These are phyloP conservation scores for Linderina pennispora DNA, from an alignment of 192 early-diverging fungal species.

Conservation along the genomic window DNA sequence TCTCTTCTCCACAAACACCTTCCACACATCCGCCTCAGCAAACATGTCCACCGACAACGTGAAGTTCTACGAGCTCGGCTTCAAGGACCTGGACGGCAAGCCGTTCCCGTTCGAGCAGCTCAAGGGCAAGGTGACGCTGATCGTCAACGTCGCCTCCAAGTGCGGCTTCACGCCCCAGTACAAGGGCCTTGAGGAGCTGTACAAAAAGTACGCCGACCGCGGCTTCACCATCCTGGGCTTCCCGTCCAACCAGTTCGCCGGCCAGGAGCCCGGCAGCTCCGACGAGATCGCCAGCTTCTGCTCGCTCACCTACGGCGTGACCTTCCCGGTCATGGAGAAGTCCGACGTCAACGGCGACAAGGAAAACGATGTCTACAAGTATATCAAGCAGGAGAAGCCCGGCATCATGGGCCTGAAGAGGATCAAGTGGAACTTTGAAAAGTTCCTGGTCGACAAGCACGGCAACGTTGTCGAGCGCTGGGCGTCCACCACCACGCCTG, in stretches of 20 bases:
- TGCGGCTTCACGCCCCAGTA: constrained; percentile 87
- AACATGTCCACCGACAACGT: constrained; percentile 25
- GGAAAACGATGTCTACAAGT: constrained; percentile 58
- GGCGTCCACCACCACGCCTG: constrained; percentile 57
- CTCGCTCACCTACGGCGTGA: constrained; percentile 65
- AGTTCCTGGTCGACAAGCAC: constrained; percentile 65
- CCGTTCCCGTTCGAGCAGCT: constrained; percentile 52
- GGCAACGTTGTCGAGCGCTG: constrained; percentile 64
- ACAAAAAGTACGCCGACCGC: constrained; percentile 56
- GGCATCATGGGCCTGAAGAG: constrained; percentile 48
- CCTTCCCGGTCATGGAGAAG: constrained; percentile 87
- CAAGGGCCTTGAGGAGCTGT: constrained; percentile 59
- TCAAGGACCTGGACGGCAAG: constrained; percentile 47
- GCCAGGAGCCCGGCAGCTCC: constrained; percentile 55
- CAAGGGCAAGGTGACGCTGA: constrained; percentile 68
- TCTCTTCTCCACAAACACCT: no score
- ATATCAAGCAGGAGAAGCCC: constrained; percentile 52
- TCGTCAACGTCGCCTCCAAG: constrained; percentile 89
- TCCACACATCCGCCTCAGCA: neutral
- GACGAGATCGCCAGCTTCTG: constrained; percentile 49
- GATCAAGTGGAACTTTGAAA: constrained; percentile 86
- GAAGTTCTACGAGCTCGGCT: constrained; percentile 51
- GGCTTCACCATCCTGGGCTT: constrained; percentile 86
- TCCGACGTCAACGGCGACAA: constrained; percentile 75
- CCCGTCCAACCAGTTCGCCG: constrained; percentile 85